Base-by-base conservation (phyloP, 495 filamentous ascomycete genomes). In the Neurospora intermedia region DNA sequence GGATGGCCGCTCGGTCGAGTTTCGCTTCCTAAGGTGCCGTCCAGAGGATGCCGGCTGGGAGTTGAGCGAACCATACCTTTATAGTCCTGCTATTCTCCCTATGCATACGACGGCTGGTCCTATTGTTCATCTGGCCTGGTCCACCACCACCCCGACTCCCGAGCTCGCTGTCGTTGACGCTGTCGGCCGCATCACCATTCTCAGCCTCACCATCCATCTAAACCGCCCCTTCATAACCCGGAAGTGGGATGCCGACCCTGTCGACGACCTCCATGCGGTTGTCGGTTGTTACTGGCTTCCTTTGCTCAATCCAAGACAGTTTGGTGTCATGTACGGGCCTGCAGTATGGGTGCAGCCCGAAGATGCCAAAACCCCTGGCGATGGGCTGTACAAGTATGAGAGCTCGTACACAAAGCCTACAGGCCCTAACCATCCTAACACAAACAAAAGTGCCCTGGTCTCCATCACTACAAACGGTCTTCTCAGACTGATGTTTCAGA, bases 271-370 rank as follows among this genome's bases (percentile, higher is more conserved):
- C 23, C 87, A 88, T 71, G 88, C 89, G 54, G 84, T 96, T n/a
- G 92, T 97, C 27, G 94, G 94, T 6, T 87, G 92, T 80, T 90
- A 91, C 81, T 97, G 94, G 94, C 82, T 97, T 62, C 90, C 88
- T 76, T 80, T 87, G n/a, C 42, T 69, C n/a, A 82, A 74, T 16
- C 74, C 77, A 31, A 86, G 88, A 74, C 83, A 82, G 74, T 78
- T 74, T 46, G 72, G 78, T n/a, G 41, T 79, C 69, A 73, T 76
- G 39, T 80, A 88, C 73, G 83, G 84, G 2, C 84, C 85, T 2
- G 88, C 84, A 41, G 76, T 83, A 43, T 85, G 81, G 75, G 79
- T 73, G 16, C 80, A 81, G 18, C 73, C 79, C n/a, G 79, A 81
- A 38, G 54, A 66, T 38, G 54, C 54, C 0, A 66, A 66, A 66